phyloP scores from a whole-genome alignment of 495 filamentous ascomycete genomes.

The Apiosordaria backusii region DNA sequence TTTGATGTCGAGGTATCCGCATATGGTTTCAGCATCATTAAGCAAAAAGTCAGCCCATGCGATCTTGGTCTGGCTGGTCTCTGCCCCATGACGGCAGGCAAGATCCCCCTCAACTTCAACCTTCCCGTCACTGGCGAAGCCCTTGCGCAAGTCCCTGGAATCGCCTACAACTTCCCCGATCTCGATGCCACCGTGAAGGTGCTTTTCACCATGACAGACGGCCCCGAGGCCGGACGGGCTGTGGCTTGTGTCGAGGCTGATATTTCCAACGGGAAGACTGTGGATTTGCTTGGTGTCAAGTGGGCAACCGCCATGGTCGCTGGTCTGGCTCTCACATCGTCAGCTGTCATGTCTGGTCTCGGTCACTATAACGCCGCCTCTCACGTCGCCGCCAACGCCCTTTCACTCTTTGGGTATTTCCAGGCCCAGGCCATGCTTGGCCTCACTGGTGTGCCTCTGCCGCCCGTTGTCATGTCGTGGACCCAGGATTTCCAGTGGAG shows the following conservation, averaged over 20 bases:
- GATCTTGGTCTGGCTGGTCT: slow-evolving; percentile 64
- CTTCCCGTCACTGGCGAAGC: slow-evolving; percentile 57
- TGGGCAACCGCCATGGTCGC: slow-evolving; percentile 93
- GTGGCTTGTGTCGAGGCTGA: slow-evolving; percentile 88
- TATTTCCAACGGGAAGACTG: slow-evolving; percentile 91
- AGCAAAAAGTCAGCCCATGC: slow-evolving; percentile 72
- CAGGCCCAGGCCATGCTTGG: slow-evolving; percentile 95
- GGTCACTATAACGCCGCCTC: slow-evolving; percentile 94
- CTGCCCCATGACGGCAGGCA: slow-evolving; percentile 90
- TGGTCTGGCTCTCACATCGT: slow-evolving; percentile 77
- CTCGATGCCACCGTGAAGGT: slow-evolving; percentile 83
- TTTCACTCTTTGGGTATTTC: slow-evolving; percentile 94
- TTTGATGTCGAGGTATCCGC: slow-evolving; percentile 74
- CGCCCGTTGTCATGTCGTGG: slow-evolving; percentile 89
- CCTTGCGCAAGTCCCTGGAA: slow-evolving; percentile 66
- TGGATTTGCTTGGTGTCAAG: slow-evolving; percentile 81
- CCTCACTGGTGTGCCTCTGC: slow-evolving; percentile 74
- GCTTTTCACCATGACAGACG: slow-evolving; percentile 65
- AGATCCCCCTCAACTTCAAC: slow-evolving; percentile 73
- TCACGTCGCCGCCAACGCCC: slow-evolving; percentile 89
- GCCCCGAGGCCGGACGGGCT: slow-evolving; percentile 42
- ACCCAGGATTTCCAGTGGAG: slow-evolving; percentile 99
- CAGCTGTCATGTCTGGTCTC: slow-evolving; percentile 77
- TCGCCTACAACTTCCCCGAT: slow-evolving; percentile 88
- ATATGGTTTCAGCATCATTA: slow-evolving; percentile 74